A percentile compares a stretch with the other conserved stretches of the same genome.
Conservation (phyloP, 1,139 yeast genomes). For the Lodderomyces metapsilosis region DNA sequence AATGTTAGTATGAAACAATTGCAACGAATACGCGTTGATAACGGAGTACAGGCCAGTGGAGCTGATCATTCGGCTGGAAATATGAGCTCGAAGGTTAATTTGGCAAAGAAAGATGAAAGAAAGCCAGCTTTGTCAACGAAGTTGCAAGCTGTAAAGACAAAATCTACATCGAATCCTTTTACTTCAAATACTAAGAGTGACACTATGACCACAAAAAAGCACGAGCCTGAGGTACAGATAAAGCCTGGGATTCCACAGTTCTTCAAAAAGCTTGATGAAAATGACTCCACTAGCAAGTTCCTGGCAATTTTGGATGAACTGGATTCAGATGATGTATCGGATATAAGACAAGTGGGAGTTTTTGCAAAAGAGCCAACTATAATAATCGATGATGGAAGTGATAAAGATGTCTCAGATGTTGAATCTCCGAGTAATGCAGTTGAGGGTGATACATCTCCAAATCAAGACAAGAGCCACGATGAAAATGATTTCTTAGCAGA, state of each 20-base stretch:
- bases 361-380: conserved; percentile 1
- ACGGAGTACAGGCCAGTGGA: conserved; percentile 20
- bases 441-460: not conserved
- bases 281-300: not conserved
- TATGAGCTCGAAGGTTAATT: not conserved
- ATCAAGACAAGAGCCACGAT: not conserved
- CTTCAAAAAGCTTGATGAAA: conserved; percentile 4
- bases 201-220: too few species aligned
- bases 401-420: not conserved
- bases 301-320: conserved; percentile 11
- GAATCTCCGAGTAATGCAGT: not conserved
- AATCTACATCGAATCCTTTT: not conserved
- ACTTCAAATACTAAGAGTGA: not conserved
- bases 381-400: not conserved
- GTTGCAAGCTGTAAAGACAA: not conserved
- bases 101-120: not conserved
- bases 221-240: not conserved
- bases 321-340: conserved; percentile 6
- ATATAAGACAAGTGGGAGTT: conserved; percentile 1
- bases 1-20: conserved; percentile 35
- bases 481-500: not conserved
- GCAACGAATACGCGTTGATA: conserved; percentile 14
- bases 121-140: not conserved
- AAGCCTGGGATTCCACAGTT: conserved; percentile 6
- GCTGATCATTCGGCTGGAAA: not conserved